Evolutionary conservation across 257 asterid genomes (phyloP).

Genomic region (Prunella vulgaris): DNA sequence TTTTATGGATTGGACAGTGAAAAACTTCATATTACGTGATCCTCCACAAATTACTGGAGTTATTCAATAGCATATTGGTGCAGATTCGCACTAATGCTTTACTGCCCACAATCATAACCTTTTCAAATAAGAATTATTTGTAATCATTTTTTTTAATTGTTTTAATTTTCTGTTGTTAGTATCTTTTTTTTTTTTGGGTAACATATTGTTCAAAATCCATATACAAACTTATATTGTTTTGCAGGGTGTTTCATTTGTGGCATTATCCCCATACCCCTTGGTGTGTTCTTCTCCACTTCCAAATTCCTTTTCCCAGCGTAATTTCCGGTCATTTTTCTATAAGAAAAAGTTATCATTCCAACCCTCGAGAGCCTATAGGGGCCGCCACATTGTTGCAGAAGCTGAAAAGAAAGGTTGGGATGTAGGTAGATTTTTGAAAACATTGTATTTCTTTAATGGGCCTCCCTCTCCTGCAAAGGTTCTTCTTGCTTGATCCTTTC

Average conservation of each 20-base stretch:
- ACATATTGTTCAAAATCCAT: not conserved
- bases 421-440: conserved; percentile 76
- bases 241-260: conserved; percentile 49
- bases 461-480: conserved; percentile 98
- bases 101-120: not conserved
- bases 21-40: not conserved
- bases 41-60: not conserved
- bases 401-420: conserved; percentile 83
- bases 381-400: conserved; percentile 45
- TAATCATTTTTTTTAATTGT: not conserved
- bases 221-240: not conserved
- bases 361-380: conserved; percentile 38
- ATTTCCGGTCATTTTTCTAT: conserved; percentile 25
- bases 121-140: not conserved
- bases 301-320: conserved; percentile 40
- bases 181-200: conserved; percentile 1
- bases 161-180: not conserved
- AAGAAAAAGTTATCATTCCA: conserved; percentile 28
- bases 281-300: conserved; percentile 34
- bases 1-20: not conserved
- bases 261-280: conserved; percentile 25
- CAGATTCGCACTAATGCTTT: not conserved
- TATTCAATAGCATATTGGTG: not conserved
- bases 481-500: conserved; percentile 22
- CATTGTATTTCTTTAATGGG: conserved; percentile 85